Base-by-base conservation (phyloP, 176 grass and related monocot genomes). In the Oryza australiensis region DNA sequence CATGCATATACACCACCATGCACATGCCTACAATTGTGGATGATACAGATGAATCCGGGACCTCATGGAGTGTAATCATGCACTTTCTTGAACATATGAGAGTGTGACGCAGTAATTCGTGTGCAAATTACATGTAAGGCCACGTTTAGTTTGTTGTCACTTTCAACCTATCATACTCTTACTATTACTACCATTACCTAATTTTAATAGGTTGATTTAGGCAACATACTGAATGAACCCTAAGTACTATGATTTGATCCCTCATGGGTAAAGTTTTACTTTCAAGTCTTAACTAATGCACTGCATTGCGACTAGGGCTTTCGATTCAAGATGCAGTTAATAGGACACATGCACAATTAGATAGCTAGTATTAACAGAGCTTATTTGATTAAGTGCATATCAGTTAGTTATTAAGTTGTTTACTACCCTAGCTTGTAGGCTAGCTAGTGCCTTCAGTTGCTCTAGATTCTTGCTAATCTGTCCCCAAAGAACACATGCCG, bases 381-480 rank as follows among this genome's bases (percentile, higher is more conserved):
- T 75, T 70, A 75, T 45, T 45, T 68, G 28, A 53, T 79, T 74
- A 53, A 28, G 62, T 80, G 34, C 40, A 20, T 12, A 6, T 15
- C 67, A 26, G 62, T 43, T 67, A 67, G 9, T 28, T 20, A 20
- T 22, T 76, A 73, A 75, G 16, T 68, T 57, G 34, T 68, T 81
- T 68, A 48, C 9, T 38, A 32, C 70, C 70, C 26, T 81, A 62
- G 14, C 18, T 10, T 72, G 40, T 72, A 64, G 24, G 60, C 73
- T 62, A 57, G 43, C 72, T 76, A 68, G 6, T 59, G 40, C 35
- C 34, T 49, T 46, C 27, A 22, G 64, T 28, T 81, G n/a, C 72
- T 72, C 64, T 76, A 75, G 85, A 82, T 82, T 82, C 28, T 68
- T 70, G 64, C 51, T 76, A 30, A 76, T 70, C 51, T 77, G 74